These are phyloP conservation scores for Gelatoporia subvermispora DNA, from an alignment of 768 basidiomycete genomes.

Conservation along the genomic window DNA sequence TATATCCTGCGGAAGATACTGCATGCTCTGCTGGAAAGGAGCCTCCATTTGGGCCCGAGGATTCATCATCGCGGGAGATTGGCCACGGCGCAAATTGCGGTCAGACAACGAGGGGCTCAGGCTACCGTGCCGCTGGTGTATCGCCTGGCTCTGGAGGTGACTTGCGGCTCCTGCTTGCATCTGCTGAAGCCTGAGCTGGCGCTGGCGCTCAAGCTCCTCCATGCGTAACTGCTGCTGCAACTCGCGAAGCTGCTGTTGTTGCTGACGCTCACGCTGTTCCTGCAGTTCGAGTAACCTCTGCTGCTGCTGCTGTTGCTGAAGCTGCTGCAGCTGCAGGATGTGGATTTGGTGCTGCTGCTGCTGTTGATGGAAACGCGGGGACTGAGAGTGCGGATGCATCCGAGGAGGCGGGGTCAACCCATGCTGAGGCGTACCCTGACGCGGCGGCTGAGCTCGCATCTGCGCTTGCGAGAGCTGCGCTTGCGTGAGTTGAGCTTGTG, in stretches of 20 bases:
- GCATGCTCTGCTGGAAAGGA: conserved; percentile 48
- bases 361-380: conserved; percentile 76
- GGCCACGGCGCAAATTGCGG: conserved; percentile 45
- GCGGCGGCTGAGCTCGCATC: conserved; percentile 8
- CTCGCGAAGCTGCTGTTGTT: conserved; percentile 44
- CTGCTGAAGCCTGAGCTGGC: conserved; percentile 24
- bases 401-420: conserved; percentile 66
- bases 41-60: conserved; percentile 21
- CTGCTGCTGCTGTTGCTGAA: conserved; percentile 48
- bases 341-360: conserved; percentile 63
- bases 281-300: conserved; percentile 23
- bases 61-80: conserved; percentile 26
- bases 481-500: conserved; percentile 33
- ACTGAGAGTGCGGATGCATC: conserved; percentile 69
- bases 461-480: neutral
- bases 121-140: conserved; percentile 38
- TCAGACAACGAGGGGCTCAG: conserved; percentile 42
- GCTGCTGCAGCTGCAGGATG: conserved; percentile 64
- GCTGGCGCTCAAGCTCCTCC: conserved; percentile 51
- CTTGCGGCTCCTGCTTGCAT: conserved; percentile 14
- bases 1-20: conserved; percentile 55
- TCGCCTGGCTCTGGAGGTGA: conserved; percentile 21
- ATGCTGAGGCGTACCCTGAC: conserved; percentile 22
- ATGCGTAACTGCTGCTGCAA: conserved; percentile 49
- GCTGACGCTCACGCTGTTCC: conserved; percentile 26